A percentile compares a stretch with the other conserved stretches of the same genome.
These are phyloP conservation scores for Sporothrix curviconia DNA, from an alignment of 2,329 filamentous ascomycete genomes.

Conservation along the genomic window DNA sequence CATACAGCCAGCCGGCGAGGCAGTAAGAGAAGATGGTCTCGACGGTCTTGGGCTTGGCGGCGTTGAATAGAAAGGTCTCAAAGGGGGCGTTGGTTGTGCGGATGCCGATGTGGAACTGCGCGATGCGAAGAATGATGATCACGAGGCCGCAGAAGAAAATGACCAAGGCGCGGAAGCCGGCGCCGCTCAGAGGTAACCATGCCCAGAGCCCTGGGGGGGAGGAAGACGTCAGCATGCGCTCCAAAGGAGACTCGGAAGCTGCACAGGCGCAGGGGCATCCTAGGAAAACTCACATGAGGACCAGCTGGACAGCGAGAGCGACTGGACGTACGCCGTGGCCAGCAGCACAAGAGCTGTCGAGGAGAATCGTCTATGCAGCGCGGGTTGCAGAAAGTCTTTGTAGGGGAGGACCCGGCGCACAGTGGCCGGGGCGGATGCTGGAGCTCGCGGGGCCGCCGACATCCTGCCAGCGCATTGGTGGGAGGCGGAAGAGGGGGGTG, in stretches of 20 bases:
- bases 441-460: constrained; percentile 33
- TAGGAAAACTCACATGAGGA: constrained; percentile 54
- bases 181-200: constrained; percentile 74
- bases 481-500: neutral
- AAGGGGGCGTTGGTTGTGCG: constrained; percentile 65
- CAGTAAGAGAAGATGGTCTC: constrained; percentile 71
- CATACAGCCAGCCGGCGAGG: constrained; percentile 72
- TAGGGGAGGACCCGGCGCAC: constrained; percentile 56
- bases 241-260: neutral
- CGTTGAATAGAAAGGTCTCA: constrained; percentile 54
- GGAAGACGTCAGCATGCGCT: constrained; percentile 12
- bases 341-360: constrained; percentile 66
- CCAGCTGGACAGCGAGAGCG: constrained; percentile 63
- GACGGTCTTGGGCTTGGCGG: constrained; percentile 53
- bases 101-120: constrained; percentile 69
- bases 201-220: constrained; percentile 63
- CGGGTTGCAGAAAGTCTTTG: constrained; percentile 85
- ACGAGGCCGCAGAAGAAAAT: constrained; percentile 70
- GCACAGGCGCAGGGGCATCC: too few relatives aligned
- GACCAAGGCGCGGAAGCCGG: constrained; percentile 66
- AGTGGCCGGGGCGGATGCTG: constrained; percentile 23
- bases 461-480: constrained; percentile 41
- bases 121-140: constrained; percentile 79
- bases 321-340: constrained; percentile 64
- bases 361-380: constrained; percentile 79